Evolutionary conservation across 192 early-diverging fungal species (phyloP), one percentile per base, ranked within the genome.

Genomic region (Linnemannia hyalina): DNA sequence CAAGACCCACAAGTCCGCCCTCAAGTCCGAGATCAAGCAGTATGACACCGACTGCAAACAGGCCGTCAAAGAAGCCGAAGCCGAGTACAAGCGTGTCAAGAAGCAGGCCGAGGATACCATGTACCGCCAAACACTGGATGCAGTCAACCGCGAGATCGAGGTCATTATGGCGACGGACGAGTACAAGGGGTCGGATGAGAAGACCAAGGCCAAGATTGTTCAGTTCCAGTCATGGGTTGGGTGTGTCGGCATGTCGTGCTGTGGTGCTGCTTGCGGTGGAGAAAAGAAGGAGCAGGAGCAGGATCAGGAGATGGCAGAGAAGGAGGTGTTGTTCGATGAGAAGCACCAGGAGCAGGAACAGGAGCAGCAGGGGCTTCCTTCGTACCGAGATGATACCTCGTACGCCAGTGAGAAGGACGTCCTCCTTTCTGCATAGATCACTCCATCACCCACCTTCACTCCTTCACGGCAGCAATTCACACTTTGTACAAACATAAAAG

Each of bases 161-260:
- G 29, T 32, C 0, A 49, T 82, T 9, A 5, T 73, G 18, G 22
- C 32, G 5, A 70, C 81, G 32, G 81, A 77, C 6, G 81, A 49
- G 52, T 82, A 63, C 32, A 23, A 9, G 26, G 46, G 40, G 1
- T 44, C 74, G 6, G 81, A 82, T 72, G 41, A 68, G 41, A 82
- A 76, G 70, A 82, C 81, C n/a, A 76, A 63, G 35, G n/a, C 65
- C 49, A 82, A 82, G 70, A n/a, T 82, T 18, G 69, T 60, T 26
- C 68, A 69, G 18, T 38, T 78, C 49, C 38, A 49, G 4, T 18
- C 47, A 0, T 78, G 77, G 77, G 70, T 78, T 35, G 60, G 60
- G 32, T 65, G 29, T 29, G 71, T 26, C 6, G 60, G 26, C 4
- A n/a, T 11, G 26, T 57, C 9, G 60, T 32, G 8, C 10, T 0